Conservation (phyloP, 2,329 filamentous ascomycete genomes). For the Penicillium capsulatum region DNA sequence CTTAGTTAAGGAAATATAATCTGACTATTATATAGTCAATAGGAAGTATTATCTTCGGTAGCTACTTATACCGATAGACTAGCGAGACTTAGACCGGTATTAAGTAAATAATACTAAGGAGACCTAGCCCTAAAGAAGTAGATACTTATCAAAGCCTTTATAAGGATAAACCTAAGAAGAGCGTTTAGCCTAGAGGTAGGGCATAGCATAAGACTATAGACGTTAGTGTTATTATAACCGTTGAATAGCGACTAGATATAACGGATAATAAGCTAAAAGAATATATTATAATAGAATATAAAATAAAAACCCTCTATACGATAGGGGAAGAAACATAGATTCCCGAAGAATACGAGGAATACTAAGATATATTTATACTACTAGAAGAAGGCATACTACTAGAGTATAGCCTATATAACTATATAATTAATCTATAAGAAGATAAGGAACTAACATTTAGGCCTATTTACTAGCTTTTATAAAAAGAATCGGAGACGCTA, state of each 20-base stretch:
- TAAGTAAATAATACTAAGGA: neutral
- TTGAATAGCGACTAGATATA: too few species aligned
- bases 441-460: neutral
- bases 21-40: conserved; percentile 1
- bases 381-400: too few species aligned
- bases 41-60: conserved; percentile 1
- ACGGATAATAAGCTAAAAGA: too few species aligned
- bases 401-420: too few species aligned
- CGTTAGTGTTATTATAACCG: too few species aligned
- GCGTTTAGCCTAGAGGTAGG: too few species aligned
- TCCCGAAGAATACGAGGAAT: conserved; percentile 1
- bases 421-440: conserved; percentile 2
- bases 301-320: conserved; percentile 1
- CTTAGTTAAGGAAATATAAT: conserved; percentile 5
- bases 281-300: too few species aligned
- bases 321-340: conserved; percentile 2
- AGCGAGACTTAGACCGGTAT: conserved; percentile 1
- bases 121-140: neutral
- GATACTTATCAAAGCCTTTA: neutral
- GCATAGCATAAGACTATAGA: too few species aligned
- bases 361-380: neutral
- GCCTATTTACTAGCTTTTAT: conserved; percentile 1
- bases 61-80: conserved; percentile 6
- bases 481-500: too few species aligned
- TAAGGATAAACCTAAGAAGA: too few species aligned